Conservation (phyloP, 768 basidiomycete species). For the Xerocomellus intermedius region DNA sequence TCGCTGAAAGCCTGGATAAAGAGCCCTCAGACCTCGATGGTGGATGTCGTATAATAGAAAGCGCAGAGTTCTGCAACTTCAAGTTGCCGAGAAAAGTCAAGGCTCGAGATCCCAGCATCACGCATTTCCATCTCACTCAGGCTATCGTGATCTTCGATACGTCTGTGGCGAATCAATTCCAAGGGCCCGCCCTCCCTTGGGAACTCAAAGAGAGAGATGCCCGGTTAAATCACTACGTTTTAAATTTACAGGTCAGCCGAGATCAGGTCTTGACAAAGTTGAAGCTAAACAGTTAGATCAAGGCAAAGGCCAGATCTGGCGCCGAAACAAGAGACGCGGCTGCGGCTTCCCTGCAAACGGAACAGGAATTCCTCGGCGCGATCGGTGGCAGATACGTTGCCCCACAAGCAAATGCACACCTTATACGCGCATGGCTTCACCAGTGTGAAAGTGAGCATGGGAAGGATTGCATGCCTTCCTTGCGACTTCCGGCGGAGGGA, state of each 20-base stretch:
- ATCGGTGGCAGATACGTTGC: conserved; percentile 12
- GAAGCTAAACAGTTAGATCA: not conserved
- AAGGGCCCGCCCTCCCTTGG: conserved; percentile 12
- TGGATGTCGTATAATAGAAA: not conserved
- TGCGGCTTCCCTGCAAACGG: not conserved
- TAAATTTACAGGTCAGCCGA: conserved; percentile 7
- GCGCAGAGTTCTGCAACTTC: conserved; percentile 5
- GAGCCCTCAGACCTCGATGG: conserved; percentile 10
- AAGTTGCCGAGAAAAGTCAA: not conserved
- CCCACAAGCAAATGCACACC: not conserved
- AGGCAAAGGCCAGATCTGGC: not conserved
- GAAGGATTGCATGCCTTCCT: not conserved
- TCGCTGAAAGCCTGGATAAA: conserved; percentile 10
- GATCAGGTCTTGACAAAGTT: not conserved
- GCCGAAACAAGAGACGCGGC: not conserved
- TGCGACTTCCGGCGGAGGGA: not conserved
- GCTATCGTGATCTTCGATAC: not conserved
- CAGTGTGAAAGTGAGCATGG: conserved; percentile 14
- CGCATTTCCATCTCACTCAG: conserved; percentile 18
- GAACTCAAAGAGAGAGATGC: not conserved
- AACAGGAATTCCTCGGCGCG: not conserved
- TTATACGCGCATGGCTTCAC: conserved; percentile 16
- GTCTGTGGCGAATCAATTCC: not conserved
- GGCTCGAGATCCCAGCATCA: conserved; percentile 2
- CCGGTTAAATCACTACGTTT: not conserved